phyloP scores from a whole-genome alignment of 2,329 filamentous ascomycete genomes.

The Tolypocladium paradoxum region DNA sequence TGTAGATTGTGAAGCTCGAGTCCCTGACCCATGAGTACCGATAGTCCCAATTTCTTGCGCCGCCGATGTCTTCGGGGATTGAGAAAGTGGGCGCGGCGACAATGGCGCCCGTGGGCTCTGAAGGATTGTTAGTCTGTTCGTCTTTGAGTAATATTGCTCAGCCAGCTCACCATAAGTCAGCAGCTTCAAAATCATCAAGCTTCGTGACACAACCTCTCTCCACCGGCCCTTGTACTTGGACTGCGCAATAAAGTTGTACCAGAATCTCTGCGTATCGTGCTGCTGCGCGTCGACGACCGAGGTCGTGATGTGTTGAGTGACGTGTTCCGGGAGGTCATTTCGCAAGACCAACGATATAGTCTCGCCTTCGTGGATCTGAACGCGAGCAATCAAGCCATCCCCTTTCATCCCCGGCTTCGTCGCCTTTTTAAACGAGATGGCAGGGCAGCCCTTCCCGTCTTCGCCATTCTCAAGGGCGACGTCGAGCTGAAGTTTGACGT shows the following conservation, averaged over 20 bases:
- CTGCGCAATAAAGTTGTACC: constrained; percentile 63
- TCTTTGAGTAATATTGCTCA: not conserved
- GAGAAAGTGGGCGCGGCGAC: constrained; percentile 69
- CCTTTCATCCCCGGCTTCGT: constrained; percentile 41
- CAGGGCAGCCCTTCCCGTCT: constrained; percentile 31
- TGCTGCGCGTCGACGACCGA: constrained; percentile 50
- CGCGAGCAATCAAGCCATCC: constrained; percentile 50
- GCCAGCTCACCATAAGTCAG: constrained; percentile 46
- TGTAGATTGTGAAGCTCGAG: constrained; percentile 68
- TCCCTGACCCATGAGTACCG: constrained; percentile 72
- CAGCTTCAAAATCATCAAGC: constrained; percentile 64
- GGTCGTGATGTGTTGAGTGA: constrained; percentile 47
- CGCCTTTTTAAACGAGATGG: constrained; percentile 44
- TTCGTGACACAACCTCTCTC: constrained; percentile 60
- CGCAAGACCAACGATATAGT: constrained; percentile 59
- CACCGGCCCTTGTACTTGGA: constrained; percentile 63
- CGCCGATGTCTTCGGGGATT: constrained; percentile 63
- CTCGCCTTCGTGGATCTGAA: constrained; percentile 55
- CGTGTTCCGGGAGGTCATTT: constrained; percentile 47
- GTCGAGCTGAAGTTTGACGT: constrained; percentile 54
- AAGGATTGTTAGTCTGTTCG: not conserved
- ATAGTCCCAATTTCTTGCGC: constrained; percentile 58
- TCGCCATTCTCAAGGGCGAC: constrained; percentile 52
- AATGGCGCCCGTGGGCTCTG: constrained; percentile 66
- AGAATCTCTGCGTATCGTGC: constrained; percentile 59